Evolutionary conservation across 129 eudicot genomes (phyloP), one percentile per base, ranked within the genome.

Genomic region (Saussurea involucrata): DNA sequence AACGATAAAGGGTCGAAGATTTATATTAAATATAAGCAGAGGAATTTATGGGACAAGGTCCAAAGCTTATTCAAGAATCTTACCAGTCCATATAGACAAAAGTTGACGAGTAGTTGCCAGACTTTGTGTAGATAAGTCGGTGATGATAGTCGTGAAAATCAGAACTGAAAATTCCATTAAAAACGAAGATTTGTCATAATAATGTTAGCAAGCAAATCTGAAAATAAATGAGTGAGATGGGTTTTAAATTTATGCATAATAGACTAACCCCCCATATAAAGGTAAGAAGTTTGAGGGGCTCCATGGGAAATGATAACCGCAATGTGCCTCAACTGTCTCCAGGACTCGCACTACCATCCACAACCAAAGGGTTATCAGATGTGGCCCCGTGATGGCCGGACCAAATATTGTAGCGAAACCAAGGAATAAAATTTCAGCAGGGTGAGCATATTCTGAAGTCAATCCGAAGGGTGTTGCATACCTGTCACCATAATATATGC

Each of bases 271-370:
- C 61, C 99, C 99, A 71, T 95, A 95, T 82, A 95, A 72, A 28
- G 99, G 97, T 66, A 95, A 81, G 72, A 91, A 91, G 83, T 95
- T 95, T 31, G 99, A 95, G 63, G 87, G 93, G 87, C 99, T 95
- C 99, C 97, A 95, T 3, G 99, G 99, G 76, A 92, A 95, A 88
- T 95, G 97, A 78, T 95, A 95, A 71, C 99, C 99, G 66, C 99
- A 95, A 75, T 95, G 99, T 75, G 99, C 99, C 79, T 95, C 99
- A 57, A 95, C 97, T 0, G 99, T 95, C 87, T 95, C 99, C 4
- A 95, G 82, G 72, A 95, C 97, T 85, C 99, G 87, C 21, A 95
- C 88, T 29, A 95, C 90, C 99, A 95, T 95, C 99, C 99, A 95
- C 71, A 95, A 71, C 99, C 99, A 95, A 61, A 95, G 85, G n/a